Percentiles rank a stretch among this genome's conserved stretches.
Conservation (phyloP, 768 basidiomycete species). For the Xerocomellus dryophilus region DNA sequence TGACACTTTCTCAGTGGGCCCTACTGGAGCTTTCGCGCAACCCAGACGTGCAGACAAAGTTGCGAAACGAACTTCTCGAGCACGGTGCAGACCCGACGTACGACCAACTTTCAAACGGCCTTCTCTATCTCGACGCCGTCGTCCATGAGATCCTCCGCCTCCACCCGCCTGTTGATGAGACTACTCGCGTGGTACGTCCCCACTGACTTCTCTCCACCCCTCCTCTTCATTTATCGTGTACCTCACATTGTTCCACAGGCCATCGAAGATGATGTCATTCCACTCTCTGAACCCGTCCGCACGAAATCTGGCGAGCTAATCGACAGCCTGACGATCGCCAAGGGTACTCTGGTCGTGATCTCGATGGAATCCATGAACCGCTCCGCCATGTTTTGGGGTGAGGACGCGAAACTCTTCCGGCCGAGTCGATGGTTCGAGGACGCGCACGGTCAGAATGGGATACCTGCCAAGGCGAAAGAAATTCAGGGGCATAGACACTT, state of each 20-base stretch:
- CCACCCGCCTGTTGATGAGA: conserved; percentile 38
- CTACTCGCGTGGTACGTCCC: conserved; percentile 10
- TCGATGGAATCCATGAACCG: conserved; percentile 49
- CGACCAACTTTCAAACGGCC: conserved; percentile 46
- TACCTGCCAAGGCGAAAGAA: conserved; percentile 32
- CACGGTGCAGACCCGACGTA: conserved; percentile 48
- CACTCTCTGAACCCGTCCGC: conserved; percentile 33
- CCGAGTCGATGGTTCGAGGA: conserved; percentile 62
- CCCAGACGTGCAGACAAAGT: conserved; percentile 43
- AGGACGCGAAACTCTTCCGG: conserved; percentile 52
- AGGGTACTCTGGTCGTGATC: conserved; percentile 43
- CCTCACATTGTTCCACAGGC: conserved; percentile 32
- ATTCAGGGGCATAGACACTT: too few relatives aligned
- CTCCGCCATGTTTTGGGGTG: conserved; percentile 56
- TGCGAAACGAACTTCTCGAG: conserved; percentile 49
- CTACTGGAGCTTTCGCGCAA: conserved; percentile 42
- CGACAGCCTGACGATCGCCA: conserved; percentile 41
- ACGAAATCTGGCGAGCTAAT: conserved; percentile 36
- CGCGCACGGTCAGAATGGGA: conserved; percentile 10
- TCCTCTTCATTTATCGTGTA: background rate
- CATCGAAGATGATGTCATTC: conserved; percentile 40
- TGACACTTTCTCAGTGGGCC: too few relatives aligned
- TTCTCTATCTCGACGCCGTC: conserved; percentile 44
- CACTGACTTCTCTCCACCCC: too few relatives aligned
- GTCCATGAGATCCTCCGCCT: conserved; percentile 36